These are phyloP conservation scores for Stagonosporopsis vannaccii DNA, from an alignment of 2,329 filamentous ascomycete species.

Conservation along the genomic window DNA sequence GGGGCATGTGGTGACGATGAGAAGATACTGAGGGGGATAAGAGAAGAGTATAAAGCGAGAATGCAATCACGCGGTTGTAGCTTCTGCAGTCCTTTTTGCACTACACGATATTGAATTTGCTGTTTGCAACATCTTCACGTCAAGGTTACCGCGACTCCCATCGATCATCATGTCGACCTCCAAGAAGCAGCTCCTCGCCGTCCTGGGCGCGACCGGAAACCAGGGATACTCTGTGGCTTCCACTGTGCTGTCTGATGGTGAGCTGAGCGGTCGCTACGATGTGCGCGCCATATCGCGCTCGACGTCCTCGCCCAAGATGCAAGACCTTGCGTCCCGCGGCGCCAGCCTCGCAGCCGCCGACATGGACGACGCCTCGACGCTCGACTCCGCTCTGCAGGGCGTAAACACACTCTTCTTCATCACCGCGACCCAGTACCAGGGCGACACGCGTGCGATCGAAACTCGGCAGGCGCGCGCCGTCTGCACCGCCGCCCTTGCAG, in stretches of 20 bases:
- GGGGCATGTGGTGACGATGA: not conserved
- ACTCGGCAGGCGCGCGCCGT: constrained; percentile 35
- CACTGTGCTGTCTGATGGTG: constrained; percentile 52
- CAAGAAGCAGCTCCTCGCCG: constrained; percentile 32
- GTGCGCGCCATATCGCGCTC: constrained; percentile 66
- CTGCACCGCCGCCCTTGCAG: constrained; percentile 43
- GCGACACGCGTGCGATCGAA: constrained; percentile 35
- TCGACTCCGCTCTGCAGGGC: constrained; percentile 20
- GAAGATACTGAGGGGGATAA: too few species aligned
- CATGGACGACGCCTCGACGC: constrained; percentile 46
- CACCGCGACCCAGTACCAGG: constrained; percentile 33
- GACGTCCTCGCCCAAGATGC: constrained; percentile 52
- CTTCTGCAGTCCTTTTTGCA: too few species aligned
- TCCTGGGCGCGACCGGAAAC: constrained; percentile 48
- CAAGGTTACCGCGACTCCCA: too few species aligned
- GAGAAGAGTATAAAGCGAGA: not conserved
- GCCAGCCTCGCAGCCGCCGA: constrained; percentile 63
- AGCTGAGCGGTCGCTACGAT: constrained; percentile 49
- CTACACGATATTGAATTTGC: too few species aligned
- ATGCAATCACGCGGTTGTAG: too few species aligned
- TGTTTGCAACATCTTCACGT: too few species aligned
- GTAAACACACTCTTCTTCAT: constrained; percentile 34
- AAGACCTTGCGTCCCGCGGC: constrained; percentile 55
- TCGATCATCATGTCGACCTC: not conserved
- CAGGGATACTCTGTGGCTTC: constrained; percentile 66